These are phyloP conservation scores for Hymenoscyphus fructigenus DNA, from an alignment of 2,329 filamentous ascomycete species.

Conservation along the genomic window DNA sequence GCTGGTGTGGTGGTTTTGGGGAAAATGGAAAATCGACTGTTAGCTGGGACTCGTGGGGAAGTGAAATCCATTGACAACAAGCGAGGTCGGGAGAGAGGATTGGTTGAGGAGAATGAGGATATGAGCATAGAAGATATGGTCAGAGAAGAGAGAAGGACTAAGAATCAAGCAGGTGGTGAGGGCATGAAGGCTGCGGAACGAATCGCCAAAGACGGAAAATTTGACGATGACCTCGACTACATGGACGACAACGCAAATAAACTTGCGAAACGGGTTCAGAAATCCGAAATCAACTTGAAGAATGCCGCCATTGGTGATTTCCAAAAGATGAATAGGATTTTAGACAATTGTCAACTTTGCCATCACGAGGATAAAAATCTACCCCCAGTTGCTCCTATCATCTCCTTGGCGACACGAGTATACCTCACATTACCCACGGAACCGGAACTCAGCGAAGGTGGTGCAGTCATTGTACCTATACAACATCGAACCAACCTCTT, in stretches of 20 bases:
- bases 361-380: conserved; percentile 79
- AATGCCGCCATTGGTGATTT: conserved; percentile 86
- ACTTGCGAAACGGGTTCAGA: conserved; percentile 82
- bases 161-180: conserved; percentile 74
- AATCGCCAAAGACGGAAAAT: conserved; percentile 90
- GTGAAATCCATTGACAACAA: conserved; percentile 77
- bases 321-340: conserved; percentile 81
- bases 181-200: conserved; percentile 81
- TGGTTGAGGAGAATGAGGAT: conserved; percentile 87
- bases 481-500: conserved; percentile 85
- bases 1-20: conserved; percentile 76
- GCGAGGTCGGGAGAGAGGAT: conserved; percentile 78
- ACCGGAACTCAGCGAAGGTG: conserved; percentile 80
- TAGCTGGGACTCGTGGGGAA: conserved; percentile 72
- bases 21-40: conserved; percentile 84
- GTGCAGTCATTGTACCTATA: conserved; percentile 85
- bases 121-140: conserved; percentile 98
- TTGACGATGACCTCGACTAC: conserved; percentile 90
- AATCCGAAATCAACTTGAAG: conserved; percentile 82
- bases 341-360: conserved; percentile 87
- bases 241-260: conserved; percentile 95
- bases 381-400: conserved; percentile 78
- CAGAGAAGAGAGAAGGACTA: conserved; percentile 84
- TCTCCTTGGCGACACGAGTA: conserved; percentile 81
- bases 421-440: conserved; percentile 88